phyloP scores from a whole-genome alignment of 164 flowering plant species.

The Macadamia integrifolia region DNA sequence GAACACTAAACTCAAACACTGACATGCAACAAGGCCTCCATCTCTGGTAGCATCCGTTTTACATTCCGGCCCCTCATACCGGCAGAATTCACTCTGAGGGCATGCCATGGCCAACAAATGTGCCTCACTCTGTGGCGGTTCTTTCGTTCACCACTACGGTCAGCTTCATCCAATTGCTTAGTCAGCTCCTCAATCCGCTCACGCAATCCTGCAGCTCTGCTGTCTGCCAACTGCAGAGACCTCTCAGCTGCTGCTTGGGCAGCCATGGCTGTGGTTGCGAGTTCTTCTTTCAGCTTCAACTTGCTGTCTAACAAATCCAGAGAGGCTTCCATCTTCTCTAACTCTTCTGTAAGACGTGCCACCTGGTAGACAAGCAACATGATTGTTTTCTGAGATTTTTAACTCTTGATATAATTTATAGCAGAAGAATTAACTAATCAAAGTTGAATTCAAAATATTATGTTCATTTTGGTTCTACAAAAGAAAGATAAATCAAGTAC shows the following conservation, averaged over 20 bases:
- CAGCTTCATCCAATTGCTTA: constrained; percentile 62
- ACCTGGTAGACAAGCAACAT: constrained; percentile 24
- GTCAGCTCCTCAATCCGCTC: constrained; percentile 60
- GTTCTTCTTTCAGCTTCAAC: constrained; percentile 67
- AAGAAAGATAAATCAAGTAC: no score
- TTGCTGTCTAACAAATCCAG: constrained; percentile 46
- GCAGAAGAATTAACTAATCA: no score
- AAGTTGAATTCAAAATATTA: no score
- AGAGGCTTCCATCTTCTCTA: constrained; percentile 52
- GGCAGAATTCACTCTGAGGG: constrained; percentile 23
- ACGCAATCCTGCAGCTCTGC: constrained; percentile 42
- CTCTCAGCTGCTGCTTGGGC: constrained; percentile 75
- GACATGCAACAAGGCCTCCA: constrained; percentile 51
- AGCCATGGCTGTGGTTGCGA: constrained; percentile 68
- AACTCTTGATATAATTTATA: neutral
- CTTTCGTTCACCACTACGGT: constrained; percentile 27
- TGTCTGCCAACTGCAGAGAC: constrained; percentile 67
- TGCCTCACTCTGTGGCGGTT: constrained; percentile 37
- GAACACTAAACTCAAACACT: neutral
- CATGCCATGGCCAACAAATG: constrained; percentile 77
- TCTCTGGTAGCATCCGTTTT: constrained; percentile 44
- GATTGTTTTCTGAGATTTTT: neutral
- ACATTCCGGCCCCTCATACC: constrained; percentile 17
- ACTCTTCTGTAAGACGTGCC: constrained; percentile 46
- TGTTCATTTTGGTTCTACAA: no score